Evolutionary conservation across 257 asterid species (phyloP), one percentile per base, ranked within the genome.

Genomic region (Solanum sitiens): DNA sequence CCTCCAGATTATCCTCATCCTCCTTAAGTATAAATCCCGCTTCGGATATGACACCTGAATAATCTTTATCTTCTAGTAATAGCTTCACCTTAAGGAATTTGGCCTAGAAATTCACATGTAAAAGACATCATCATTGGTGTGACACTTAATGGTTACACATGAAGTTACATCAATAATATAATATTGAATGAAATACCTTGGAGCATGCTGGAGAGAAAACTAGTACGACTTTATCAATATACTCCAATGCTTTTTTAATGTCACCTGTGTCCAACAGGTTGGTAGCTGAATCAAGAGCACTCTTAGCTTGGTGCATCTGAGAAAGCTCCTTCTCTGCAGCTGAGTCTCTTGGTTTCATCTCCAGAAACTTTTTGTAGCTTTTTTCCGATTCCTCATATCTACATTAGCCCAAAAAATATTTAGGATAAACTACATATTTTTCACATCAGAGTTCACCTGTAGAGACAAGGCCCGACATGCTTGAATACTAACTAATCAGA

Each of bases 181-280:
- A 25, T 27, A 80, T 68, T 42, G 77, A 83, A 68, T 88, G 89
- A n/a, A 79, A 53, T 88, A 96, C 99, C 96, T 95, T 90, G 61
- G 93, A 89, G 92, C 99, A 96, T 86, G 96, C 98, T 74, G 98
- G 98, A 91, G 99, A 96, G 87, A 96, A 96, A 87, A 96, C 94
- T 45, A 96, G 98, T 44, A 96, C 98, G 56, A 96, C 98, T 92
- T 95, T 96, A 40, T 92, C 94, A 68, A 96, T 87, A 86, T 91
- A 91, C 47, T 94, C 99, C 94, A 94, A 82, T 72, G 96, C 95
- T 90, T 94, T 95, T 37, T 90, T 83, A 84, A 92, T 92, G 83
- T 95, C 98, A 21, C 95, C 95, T 2, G 98, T 93, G 45, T 93
- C 95, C 35, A 93, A 95, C 87, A 93, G 94, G 89, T 71, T 86